Evolutionary conservation across 345 rosid genomes (phyloP), one percentile per base, ranked within the genome.

Genomic region (Eutrema japonicum): DNA sequence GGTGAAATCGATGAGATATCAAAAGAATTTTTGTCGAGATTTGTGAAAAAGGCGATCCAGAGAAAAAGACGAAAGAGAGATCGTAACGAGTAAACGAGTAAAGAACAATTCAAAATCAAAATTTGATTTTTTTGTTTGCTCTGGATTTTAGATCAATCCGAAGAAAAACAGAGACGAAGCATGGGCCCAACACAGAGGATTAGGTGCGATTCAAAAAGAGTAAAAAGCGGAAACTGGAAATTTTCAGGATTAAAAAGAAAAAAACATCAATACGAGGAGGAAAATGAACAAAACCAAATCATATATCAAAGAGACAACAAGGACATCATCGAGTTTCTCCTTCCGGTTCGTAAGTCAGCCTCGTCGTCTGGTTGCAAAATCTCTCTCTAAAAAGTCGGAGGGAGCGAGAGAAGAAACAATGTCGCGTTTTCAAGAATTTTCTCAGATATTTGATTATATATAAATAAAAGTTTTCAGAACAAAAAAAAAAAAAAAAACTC

Each of bases 391-490:
- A 59, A 64, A 29, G 35, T 55, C 8, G 13, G 22, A 4, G 33
- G 52, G 69, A 47, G 68, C 51, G 57, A 37, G 53, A 71, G 66
- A 57, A 56, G 54, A 46, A 49, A 40, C 73, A 59, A 66, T 50
- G 72, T 74, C 4, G 37, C 37, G 30, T 51, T 74, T 42, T 67
- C 8, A 42, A 42, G 30, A 64, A 52, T 32, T 72, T 49, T 57
- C 66, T 42, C 33, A 59, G 68, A 53, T 27, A 13, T 68, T 60
- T 57, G 72, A 50, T 66, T 68, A 68, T 75, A 27, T 75, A 75
- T 75, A 76, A 18, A 18, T 0, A 18, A 18, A 63, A 70, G 27
- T 30, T 43, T 65, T 22, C 26, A 22, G 26, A 22, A 2, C 22
- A 18, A 18, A 18, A 1, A 2, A 22, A 22, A 22, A 22, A 22